Evolutionary conservation across 495 filamentous ascomycete genomes (phyloP), one percentile per base, ranked within the genome.

Genomic region (Aspergillus cavernicola): DNA sequence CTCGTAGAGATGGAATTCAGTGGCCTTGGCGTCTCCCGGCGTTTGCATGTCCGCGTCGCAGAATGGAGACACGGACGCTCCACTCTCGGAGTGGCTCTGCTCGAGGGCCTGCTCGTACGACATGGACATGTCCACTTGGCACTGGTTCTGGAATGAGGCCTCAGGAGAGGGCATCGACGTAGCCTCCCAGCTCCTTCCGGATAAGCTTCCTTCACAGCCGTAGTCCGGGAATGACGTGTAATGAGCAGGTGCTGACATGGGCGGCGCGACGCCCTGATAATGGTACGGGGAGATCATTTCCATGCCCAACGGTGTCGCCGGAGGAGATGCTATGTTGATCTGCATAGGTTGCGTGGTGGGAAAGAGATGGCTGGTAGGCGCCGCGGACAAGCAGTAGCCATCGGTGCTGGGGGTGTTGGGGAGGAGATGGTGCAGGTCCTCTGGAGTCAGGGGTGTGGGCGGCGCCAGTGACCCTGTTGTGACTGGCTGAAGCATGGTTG

Each of bases 221-320:
- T 77, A 73, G 23, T 78, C 74, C 6, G 68, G 66, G 46, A 76
- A 78, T 10, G 57, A 64, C 9, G 68, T 64, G 46, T 71, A 70
- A 29, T 78, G 73, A 29, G 73, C 66, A 11, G 74, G 74, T 13
- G 74, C 73, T 19, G 74, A 78, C 68, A 76, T 68, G 1, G 74
- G 72, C 2, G 74, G 70, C 18, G 63, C 66, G 1, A 69, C 62
- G 37, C 59, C 62, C 13, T 72, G 70, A 31, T 73, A 77, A 10
- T 62, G 61, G 50, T 73, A 71, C 3, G 69, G 59, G 3, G 71
- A 65, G 15, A 70, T 55, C 42, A 67, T 54, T 36, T 76, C 71
- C 56, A 76, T 61, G 20, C 63, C 63, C 43, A 77, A 22, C 0
- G 75, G 75, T 3, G 75, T 79, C 11, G 71, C 61, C 2, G 75